Percentiles rank a stretch among this genome's conserved stretches.
These are phyloP conservation scores for Apostasia shenzhenica DNA, from an alignment of 106 monocot genomes.

Conservation along the genomic window DNA sequence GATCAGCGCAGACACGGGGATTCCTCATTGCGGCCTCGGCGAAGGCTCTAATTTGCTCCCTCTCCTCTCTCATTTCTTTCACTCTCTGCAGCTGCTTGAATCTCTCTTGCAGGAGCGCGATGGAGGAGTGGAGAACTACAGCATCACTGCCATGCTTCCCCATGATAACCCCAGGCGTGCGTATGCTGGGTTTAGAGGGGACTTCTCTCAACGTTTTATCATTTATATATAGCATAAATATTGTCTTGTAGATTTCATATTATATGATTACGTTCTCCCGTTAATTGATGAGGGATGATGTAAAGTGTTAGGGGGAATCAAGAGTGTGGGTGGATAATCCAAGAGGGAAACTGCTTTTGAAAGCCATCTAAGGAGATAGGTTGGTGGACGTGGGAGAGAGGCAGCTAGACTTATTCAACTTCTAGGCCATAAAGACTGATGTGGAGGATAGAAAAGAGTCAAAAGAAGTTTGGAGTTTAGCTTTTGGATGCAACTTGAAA, in stretches of 20 bases:
- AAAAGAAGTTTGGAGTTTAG: slow-evolving; percentile 9
- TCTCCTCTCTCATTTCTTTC: slow-evolving; percentile 38
- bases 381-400: slow-evolving; percentile 10
- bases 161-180: not conserved
- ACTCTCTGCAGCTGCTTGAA: slow-evolving; percentile 38
- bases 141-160: slow-evolving; percentile 14
- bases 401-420: not conserved
- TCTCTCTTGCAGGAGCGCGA: slow-evolving; percentile 49
- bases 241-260: slow-evolving; percentile 14
- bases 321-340: slow-evolving; percentile 25
- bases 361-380: slow-evolving; percentile 13
- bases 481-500: slow-evolving; percentile 4
- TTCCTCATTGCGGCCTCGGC: not conserved
- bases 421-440: slow-evolving; percentile 10
- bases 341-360: slow-evolving; percentile 21
- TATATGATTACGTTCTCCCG: slow-evolving; percentile 1
- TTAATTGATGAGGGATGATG: slow-evolving; percentile 18
- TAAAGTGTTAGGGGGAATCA: slow-evolving; percentile 16
- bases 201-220: not conserved
- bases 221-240: slow-evolving; percentile 6
- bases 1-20: not conserved
- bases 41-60: slow-evolving; percentile 15
- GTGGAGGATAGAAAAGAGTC: slow-evolving; percentile 7
- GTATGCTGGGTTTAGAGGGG: not conserved
- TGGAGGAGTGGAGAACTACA: slow-evolving; percentile 19